phyloP scores from a whole-genome alignment of 2,329 filamentous ascomycete genomes.

The Arthrobotrys musiformis region DNA sequence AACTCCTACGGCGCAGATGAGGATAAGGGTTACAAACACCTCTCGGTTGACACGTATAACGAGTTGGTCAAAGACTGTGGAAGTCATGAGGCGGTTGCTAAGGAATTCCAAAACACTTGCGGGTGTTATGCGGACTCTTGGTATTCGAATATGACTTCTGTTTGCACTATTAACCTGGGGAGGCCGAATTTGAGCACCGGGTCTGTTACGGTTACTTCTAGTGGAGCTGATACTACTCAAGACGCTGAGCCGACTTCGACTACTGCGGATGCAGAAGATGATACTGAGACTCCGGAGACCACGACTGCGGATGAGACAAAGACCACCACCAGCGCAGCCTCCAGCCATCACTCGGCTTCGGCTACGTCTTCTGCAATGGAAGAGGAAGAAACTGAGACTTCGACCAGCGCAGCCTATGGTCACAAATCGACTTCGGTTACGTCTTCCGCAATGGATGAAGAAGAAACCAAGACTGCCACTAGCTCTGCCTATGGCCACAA shows the following conservation, averaged over 20 bases:
- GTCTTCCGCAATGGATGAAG: background rate
- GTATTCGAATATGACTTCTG: background rate
- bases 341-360: too few relatives aligned
- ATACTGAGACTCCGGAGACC: background rate
- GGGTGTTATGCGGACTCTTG: background rate
- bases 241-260: background rate
- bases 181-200: background rate
- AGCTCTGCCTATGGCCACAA: too few relatives aligned
- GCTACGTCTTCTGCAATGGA: too few relatives aligned
- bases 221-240: background rate
- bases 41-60: background rate
- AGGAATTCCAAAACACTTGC: slow-evolving; percentile 5
- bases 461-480: background rate
- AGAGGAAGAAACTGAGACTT: too few relatives aligned
- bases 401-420: too few relatives aligned
- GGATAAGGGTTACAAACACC: background rate
- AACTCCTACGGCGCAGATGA: background rate
- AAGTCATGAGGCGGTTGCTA: background rate
- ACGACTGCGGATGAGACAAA: background rate
- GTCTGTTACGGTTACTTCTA: background rate
- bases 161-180: background rate
- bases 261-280: background rate
- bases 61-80: slow-evolving; percentile 1
- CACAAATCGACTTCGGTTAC: background rate
- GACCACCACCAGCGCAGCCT: too few relatives aligned